phyloP scores from a whole-genome alignment of 2,329 filamentous ascomycete genomes.

The Cladosporium sp. region DNA sequence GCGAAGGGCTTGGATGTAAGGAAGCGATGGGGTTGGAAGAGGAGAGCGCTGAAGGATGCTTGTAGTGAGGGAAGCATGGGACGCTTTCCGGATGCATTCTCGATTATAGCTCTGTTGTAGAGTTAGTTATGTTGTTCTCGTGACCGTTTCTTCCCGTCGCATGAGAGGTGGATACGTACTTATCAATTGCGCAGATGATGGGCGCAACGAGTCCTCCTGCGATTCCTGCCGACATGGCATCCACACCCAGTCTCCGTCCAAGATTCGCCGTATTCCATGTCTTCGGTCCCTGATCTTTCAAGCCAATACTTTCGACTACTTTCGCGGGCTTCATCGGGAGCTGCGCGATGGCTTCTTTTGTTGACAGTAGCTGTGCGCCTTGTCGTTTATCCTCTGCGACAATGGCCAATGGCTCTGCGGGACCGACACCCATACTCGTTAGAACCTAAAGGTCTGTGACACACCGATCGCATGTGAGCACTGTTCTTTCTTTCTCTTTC shows the following conservation, averaged over 20 bases:
- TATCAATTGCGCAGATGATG: constrained; percentile 83
- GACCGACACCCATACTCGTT: constrained; percentile 28
- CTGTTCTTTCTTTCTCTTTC: constrained; percentile 1
- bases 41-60: constrained; percentile 57
- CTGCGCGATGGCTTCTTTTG: constrained; percentile 10
- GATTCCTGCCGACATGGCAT: constrained; percentile 67
- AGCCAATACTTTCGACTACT: constrained; percentile 1
- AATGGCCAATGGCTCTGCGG: constrained; percentile 21
- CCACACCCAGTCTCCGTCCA: constrained; percentile 64
- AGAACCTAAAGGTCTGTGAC: constrained; percentile 23
- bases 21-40: constrained; percentile 61
- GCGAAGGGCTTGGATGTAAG: constrained; percentile 66
- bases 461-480: constrained; percentile 18
- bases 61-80: constrained; percentile 61
- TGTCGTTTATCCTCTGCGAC: constrained; percentile 18
- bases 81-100: constrained; percentile 72
- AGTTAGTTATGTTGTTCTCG: not conserved
- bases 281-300: constrained; percentile 11
- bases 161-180: constrained; percentile 51
- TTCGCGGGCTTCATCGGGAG: not conserved
- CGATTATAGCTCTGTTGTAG: constrained; percentile 67
- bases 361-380: constrained; percentile 1
- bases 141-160: not conserved
- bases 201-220: constrained; percentile 79
- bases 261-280: constrained; percentile 77